Base-by-base conservation (phyloP, 371 early-diverging fungal species). In the Neoconidiobolus thromboides region DNA sequence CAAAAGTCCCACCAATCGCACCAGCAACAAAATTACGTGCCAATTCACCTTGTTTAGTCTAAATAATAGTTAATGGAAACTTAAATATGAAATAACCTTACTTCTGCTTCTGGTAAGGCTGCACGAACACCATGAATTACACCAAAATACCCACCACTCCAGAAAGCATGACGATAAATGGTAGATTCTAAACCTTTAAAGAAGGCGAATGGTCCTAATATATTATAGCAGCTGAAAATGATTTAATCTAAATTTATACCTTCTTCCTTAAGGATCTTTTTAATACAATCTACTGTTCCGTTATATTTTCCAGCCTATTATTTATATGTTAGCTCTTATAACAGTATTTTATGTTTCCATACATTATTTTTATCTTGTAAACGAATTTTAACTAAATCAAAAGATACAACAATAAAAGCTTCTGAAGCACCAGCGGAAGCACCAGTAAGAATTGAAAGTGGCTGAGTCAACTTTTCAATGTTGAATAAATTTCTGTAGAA, bases 341-440 rank as follows among this genome's bases (percentile, higher is more conserved):
- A 50, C 12, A 43, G 56, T 36, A n/a, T 40, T 7, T 3, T 26
- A 62, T 37, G 4, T 9, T 42, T 12, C 55, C 76, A 69, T 72
- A 81, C 87, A 60, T 83, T 86, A 61, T 72, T 74, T 63, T 78
- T 86, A 54, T 86, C 87, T 70, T 91, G 91, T 72, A 91, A 80
- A 62, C 94, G 77, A 63, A 96, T 93, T 77, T 96, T 96, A 69
- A 96, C 86, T 61, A 96, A 71, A 69, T 96, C 97, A 57, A 89
- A 89, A 48, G 91, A 82, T 1, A 89, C 91, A 47, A 96, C 91
- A 39, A 95, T 71, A 55, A 86, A 63, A 43, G 94, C 93, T 74
- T 96, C 97, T 12, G 94, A 93, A 43, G 81, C 69, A 63, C 97
- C 97, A 43, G 97, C 95, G 65, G 80, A 81, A 64, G 92, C 81